Evolutionary conservation across 768 basidiomycete genomes (phyloP).

Genomic region (Mycena rosella): DNA sequence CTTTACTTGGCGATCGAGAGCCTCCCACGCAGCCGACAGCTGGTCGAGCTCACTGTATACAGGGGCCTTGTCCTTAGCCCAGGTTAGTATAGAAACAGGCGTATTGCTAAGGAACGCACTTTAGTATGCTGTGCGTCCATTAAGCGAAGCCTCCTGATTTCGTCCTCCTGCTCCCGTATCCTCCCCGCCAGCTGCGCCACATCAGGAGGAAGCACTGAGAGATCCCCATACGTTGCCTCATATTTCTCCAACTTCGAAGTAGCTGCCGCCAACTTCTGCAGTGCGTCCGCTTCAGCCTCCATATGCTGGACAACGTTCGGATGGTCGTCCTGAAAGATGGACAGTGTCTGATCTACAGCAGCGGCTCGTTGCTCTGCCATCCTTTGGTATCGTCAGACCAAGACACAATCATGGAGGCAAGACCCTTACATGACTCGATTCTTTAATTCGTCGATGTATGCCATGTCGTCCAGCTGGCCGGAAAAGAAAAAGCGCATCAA

Average conservation of each 20-base stretch:
- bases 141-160: slow-evolving; percentile 71
- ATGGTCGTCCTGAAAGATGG: slow-evolving; percentile 59
- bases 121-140: slow-evolving; percentile 74
- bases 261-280: slow-evolving; percentile 60
- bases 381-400: slow-evolving; percentile 52
- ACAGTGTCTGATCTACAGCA: slow-evolving; percentile 67
- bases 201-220: slow-evolving; percentile 65
- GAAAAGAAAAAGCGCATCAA: slow-evolving; percentile 78
- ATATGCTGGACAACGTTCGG: slow-evolving; percentile 67
- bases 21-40: slow-evolving; percentile 89
- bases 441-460: slow-evolving; percentile 67
- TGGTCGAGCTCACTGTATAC: slow-evolving; percentile 89
- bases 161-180: slow-evolving; percentile 76
- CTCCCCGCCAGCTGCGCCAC: slow-evolving; percentile 62
- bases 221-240: slow-evolving; percentile 72
- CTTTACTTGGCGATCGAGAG: slow-evolving; percentile 82
- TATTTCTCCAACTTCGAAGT: slow-evolving; percentile 70
- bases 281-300: slow-evolving; percentile 62
- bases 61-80: slow-evolving; percentile 73
- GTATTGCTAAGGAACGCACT: slow-evolving; percentile 53
- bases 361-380: slow-evolving; percentile 62
- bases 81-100: slow-evolving; percentile 21
- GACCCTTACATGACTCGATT: slow-evolving; percentile 65
- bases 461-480: slow-evolving; percentile 63
- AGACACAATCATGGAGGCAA: neutral